Evolutionary conservation across 2,329 filamentous ascomycete species (phyloP).

Genomic region (Aspergillus phoenicis): DNA sequence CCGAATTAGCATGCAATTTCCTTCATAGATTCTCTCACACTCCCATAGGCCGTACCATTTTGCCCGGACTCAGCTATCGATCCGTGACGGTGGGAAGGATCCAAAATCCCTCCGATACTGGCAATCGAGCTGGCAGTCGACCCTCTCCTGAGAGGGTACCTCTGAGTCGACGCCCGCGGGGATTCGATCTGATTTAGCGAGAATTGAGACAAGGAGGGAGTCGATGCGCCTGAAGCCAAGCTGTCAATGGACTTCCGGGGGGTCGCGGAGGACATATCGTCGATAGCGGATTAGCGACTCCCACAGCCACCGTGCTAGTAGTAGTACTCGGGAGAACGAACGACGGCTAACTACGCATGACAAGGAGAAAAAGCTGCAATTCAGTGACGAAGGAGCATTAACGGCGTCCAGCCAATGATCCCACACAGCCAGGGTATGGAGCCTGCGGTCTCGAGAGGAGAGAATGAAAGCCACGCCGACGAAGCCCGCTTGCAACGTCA

Average conservation of each 20-base stretch:
- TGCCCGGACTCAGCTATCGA: conserved; percentile 74
- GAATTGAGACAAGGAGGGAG: conserved; percentile 55
- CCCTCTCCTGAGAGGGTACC: conserved; percentile 60
- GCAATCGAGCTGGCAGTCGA: conserved; percentile 86
- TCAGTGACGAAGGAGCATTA: conserved; percentile 8
- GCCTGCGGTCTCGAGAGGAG: conserved; percentile 5
- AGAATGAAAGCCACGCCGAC: conserved; percentile 2
- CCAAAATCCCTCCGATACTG: conserved; percentile 82
- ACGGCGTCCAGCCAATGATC: conserved; percentile 6
- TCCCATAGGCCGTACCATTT: conserved; percentile 62
- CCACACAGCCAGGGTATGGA: conserved; percentile 4
- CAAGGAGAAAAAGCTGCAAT: conserved; percentile 26
- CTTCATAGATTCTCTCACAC: background rate
- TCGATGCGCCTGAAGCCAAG: conserved; percentile 58
- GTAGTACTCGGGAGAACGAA: conserved; percentile 13
- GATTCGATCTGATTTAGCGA: conserved; percentile 41
- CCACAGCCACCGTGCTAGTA: conserved; percentile 35
- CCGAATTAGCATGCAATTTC: conserved; percentile 16
- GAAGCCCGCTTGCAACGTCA: conserved; percentile 18
- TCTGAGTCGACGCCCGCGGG: conserved; percentile 37
- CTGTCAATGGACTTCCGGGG: conserved; percentile 69
- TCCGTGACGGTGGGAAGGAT: conserved; percentile 63
- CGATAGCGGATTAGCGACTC: conserved; percentile 38
- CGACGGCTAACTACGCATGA: conserved; percentile 40
- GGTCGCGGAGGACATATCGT: conserved; percentile 63